Conservation (phyloP, 352 stramenopile species). For the Phytophthora cryptogea region DNA sequence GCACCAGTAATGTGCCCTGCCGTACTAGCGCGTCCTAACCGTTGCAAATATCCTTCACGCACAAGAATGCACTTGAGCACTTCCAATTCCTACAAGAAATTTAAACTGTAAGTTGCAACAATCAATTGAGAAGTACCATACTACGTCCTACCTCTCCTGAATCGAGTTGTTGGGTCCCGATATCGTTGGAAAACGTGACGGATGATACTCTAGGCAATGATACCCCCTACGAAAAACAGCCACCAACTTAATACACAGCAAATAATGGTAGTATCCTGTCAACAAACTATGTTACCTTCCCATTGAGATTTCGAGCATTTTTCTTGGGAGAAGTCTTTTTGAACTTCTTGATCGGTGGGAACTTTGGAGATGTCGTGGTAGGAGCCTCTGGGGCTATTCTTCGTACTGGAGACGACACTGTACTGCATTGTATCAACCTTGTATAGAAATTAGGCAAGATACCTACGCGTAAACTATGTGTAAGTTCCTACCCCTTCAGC, state of each 20-base stretch:
- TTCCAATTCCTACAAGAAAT: slow-evolving; percentile 70
- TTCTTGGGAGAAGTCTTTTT: slow-evolving; percentile 26
- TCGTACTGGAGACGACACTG: slow-evolving; percentile 15
- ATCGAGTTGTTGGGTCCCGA: slow-evolving; percentile 37
- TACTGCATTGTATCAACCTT: neutral
- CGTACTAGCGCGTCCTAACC: slow-evolving; percentile 55
- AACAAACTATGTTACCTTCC: slow-evolving; percentile 12
- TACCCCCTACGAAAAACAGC: slow-evolving; percentile 9
- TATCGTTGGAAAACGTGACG: slow-evolving; percentile 34
- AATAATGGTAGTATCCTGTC: no score
- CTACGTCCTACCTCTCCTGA: slow-evolving; percentile 47
- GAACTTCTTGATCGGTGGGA: slow-evolving; percentile 33
- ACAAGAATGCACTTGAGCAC: slow-evolving; percentile 90
- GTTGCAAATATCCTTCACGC: slow-evolving; percentile 87
- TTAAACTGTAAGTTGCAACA: neutral
- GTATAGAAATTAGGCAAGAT: no score
- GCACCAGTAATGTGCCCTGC: slow-evolving; percentile 47
- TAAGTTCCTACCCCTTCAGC: slow-evolving; percentile 19
- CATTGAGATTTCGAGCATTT: slow-evolving; percentile 9
- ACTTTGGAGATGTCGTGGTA: slow-evolving; percentile 11
- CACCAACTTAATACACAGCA: neutral
- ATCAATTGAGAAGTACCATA: neutral
- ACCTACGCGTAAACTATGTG: no score
- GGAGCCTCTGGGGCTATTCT: slow-evolving; percentile 7
- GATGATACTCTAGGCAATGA: slow-evolving; percentile 49